phyloP scores from a whole-genome alignment of 176 grass and related monocot genomes.

The Neostapfia colusana region DNA sequence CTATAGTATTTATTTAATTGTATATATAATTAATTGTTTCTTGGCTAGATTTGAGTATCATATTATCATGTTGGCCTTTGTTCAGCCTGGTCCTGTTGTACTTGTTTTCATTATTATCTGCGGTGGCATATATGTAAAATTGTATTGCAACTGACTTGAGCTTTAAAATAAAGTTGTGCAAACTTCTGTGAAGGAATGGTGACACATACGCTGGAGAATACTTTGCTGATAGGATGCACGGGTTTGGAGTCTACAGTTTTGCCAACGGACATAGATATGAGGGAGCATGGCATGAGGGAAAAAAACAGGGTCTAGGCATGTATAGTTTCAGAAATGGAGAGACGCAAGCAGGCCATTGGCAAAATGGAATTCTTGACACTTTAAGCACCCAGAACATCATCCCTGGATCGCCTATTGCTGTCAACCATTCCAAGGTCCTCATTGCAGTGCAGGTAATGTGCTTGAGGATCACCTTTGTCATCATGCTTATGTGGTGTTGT shows the following conservation, averaged over 20 bases:
- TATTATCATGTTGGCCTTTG: not conserved
- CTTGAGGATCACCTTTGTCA: not conserved
- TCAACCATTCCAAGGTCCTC: slow-evolving; percentile 88
- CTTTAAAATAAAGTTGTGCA: slow-evolving; percentile 39
- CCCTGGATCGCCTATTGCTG: slow-evolving; percentile 73
- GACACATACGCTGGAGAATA: slow-evolving; percentile 94
- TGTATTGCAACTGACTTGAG: not conserved
- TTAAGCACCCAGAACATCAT: slow-evolving; percentile 76
- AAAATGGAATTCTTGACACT: slow-evolving; percentile 77
- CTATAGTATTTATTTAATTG: not conserved
- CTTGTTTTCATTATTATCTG: not conserved
- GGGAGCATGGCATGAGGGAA: slow-evolving; percentile 97
- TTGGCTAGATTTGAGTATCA: not conserved
- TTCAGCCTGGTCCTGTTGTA: not conserved
- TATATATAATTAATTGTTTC: not conserved
- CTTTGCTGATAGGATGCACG: slow-evolving; percentile 98
- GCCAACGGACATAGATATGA: slow-evolving; percentile 96
- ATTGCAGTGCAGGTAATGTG: slow-evolving; percentile 86
- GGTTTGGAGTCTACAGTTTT: slow-evolving; percentile 96
- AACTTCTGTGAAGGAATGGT: slow-evolving; percentile 73
- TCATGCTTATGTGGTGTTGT: slow-evolving; percentile 7
- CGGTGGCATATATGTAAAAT: slow-evolving; percentile 8
- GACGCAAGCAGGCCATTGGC: slow-evolving; percentile 97
- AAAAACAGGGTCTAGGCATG: slow-evolving; percentile 93
- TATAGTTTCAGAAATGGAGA: slow-evolving; percentile 98